Evolutionary conservation across 495 filamentous ascomycete species (phyloP), one percentile per base, ranked within the genome.

Genomic region (Sordaria brevicollis): DNA sequence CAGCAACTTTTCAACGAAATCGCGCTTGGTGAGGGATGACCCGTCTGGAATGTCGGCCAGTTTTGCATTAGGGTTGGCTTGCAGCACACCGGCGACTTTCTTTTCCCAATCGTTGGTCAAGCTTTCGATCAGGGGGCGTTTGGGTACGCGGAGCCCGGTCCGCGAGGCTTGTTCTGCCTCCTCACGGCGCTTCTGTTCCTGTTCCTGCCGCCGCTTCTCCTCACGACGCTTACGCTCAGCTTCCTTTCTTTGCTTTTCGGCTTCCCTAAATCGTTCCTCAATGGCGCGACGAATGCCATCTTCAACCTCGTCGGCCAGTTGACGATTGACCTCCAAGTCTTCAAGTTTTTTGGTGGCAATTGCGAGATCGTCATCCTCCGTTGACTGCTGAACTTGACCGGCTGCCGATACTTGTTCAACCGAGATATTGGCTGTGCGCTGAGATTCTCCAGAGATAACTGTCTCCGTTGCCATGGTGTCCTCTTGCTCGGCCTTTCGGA

Each of bases 1-100:
- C 19, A 90, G 79, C 67, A 94, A 68, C 79, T 85, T 81, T 29
- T 78, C 78, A 0, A 66, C 75, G 38, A 96, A 89, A 72, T 94
- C 91, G 66, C 83, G 83, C 5, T 82, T 79, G 21, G 76, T 84
- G 9, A 96, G 77, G 2, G 83, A 78, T 5, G 86, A 84, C 6
- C 89, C 89, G 21, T 86, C 82, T 4, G 82, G 79, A 2, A 83
- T 86, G 29, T 73, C 83, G 2, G 83, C 85, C 1, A 75, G 70
- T 49, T 77, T 74, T 4, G 67, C 69, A 0, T 15, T 25, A 5
- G 76, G 67, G 17, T 76, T 69, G 1, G 73, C 74, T 1, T 65
- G 33, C 19, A 69, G 65, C 5, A 72, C 68, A 17, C 37, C 68
- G n/a, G 34, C 7, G 4, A 79, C 74, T 70, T 57, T 76, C 17